Conservation (phyloP, 345 rosid genomes). For the Pugionium cornutum region DNA sequence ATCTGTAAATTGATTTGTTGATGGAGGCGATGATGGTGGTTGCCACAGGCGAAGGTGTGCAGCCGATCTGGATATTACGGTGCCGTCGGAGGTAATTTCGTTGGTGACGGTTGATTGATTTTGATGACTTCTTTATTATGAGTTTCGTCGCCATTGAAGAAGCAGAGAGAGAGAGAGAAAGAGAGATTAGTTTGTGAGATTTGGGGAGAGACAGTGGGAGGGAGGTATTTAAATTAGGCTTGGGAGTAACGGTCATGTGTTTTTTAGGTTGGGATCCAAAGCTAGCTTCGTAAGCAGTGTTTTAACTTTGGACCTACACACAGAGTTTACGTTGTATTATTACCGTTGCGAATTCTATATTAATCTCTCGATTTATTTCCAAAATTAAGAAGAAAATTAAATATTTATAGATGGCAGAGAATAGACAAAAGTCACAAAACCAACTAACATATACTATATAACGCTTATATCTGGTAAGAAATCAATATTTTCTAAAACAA, state of each 20-base stretch:
- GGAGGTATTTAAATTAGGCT: constrained; percentile 52
- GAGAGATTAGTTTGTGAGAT: constrained; percentile 18
- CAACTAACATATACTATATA: too few species aligned
- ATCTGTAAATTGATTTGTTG: constrained; percentile 59
- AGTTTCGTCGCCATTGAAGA: constrained; percentile 62
- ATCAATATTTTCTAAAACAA: too few species aligned
- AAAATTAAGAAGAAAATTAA: constrained; percentile 11
- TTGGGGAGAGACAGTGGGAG: constrained; percentile 4
- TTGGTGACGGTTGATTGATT: constrained; percentile 47
- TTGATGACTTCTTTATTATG: constrained; percentile 49
- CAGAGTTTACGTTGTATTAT: constrained; percentile 42
- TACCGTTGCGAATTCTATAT: constrained; percentile 42
- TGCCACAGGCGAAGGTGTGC: constrained; percentile 37
- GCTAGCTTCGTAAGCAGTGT: constrained; percentile 37
- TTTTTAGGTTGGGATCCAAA: constrained; percentile 59
- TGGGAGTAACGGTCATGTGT: constrained; percentile 69
- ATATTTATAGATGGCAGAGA: constrained; percentile 9
- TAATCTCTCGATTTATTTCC: constrained; percentile 14
- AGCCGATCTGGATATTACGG: constrained; percentile 44
- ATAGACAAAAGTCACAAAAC: constrained; percentile 9
- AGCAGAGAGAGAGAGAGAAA: constrained; percentile 23
- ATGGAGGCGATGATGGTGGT: constrained; percentile 56
- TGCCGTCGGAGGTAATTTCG: constrained; percentile 34
- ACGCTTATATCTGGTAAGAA: too few species aligned
- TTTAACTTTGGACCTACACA: constrained; percentile 34